Conservation (phyloP, 345 rosid species). For the Anastatica hierochuntica region DNA sequence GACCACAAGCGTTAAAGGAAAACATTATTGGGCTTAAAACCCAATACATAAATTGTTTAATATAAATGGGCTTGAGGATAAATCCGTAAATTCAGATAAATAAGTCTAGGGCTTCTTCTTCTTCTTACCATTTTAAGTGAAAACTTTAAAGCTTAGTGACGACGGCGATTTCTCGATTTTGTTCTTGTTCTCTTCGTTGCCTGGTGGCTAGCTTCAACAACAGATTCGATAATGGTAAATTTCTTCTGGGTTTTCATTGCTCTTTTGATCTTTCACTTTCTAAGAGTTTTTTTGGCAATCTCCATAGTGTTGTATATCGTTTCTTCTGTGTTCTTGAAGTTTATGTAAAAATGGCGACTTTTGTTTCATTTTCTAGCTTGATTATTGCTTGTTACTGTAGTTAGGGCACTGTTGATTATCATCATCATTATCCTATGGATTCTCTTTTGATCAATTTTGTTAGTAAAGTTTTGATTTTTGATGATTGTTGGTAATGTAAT, state of each 20-base stretch:
- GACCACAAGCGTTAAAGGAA: too few relatives aligned
- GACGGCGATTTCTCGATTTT: not conserved
- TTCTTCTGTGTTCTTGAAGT: too few relatives aligned
- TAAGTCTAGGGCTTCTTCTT: not conserved
- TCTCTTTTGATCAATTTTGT: too few relatives aligned
- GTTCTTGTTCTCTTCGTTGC: slow-evolving; percentile 6
- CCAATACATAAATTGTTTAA: not conserved
- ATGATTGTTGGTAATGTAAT: too few relatives aligned
- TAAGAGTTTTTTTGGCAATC: too few relatives aligned
- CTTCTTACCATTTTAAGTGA: not conserved
- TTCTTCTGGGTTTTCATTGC: not conserved
- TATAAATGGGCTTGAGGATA: not conserved
- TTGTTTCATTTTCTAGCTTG: too few relatives aligned
- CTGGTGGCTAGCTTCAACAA: not conserved
- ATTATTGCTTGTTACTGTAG: too few relatives aligned
- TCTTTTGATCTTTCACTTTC: not conserved
- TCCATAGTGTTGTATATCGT: too few relatives aligned
- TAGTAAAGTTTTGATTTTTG: too few relatives aligned
- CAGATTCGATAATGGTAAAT: slow-evolving; percentile 15
- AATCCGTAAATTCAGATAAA: not conserved
- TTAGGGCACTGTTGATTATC: too few relatives aligned
- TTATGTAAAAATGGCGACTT: too few relatives aligned
- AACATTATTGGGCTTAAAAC: not conserved
- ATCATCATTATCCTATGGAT: too few relatives aligned
- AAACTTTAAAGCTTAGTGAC: not conserved